Evolutionary conservation across 2,329 filamentous ascomycete species (phyloP).

Genomic region (Microcyclosporella mali): DNA sequence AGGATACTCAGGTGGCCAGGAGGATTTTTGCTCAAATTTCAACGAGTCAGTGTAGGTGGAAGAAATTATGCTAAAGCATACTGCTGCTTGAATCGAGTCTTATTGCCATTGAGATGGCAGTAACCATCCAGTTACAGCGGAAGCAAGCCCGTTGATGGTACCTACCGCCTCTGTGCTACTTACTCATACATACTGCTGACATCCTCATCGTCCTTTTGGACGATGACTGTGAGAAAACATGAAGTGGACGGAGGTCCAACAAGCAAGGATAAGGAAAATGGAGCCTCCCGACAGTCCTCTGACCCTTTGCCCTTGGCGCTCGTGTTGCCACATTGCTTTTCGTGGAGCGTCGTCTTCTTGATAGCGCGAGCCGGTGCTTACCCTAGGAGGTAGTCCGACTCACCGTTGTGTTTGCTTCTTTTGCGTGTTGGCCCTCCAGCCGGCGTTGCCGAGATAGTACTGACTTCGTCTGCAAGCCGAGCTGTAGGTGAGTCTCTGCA

Average conservation of each 20-base stretch:
- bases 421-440: background rate
- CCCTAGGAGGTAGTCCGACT: constrained; percentile 36
- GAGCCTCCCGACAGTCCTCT: constrained; percentile 19
- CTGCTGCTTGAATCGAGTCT: too few relatives aligned
- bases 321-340: constrained; percentile 8
- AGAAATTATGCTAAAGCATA: too few relatives aligned
- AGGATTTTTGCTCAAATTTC: too few relatives aligned
- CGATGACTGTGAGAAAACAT: background rate
- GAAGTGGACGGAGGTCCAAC: background rate
- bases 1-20: too few relatives aligned
- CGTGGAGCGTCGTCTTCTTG: constrained; percentile 10
- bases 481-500: constrained; percentile 7
- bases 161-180: background rate
- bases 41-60: too few relatives aligned
- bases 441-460: background rate
- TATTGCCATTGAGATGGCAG: too few relatives aligned
- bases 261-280: constrained; percentile 16
- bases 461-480: constrained; percentile 1
- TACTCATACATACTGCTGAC: background rate
- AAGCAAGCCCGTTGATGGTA: background rate
- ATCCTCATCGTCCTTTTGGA: background rate
- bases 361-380: constrained; percentile 29
- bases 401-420: constrained; percentile 22
- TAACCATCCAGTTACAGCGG: too few relatives aligned
- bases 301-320: constrained; percentile 5